A percentile compares a stretch with the other conserved stretches of the same genome.
Conservation (phyloP, 805 yeast genomes). For the Candida ortonii region DNA sequence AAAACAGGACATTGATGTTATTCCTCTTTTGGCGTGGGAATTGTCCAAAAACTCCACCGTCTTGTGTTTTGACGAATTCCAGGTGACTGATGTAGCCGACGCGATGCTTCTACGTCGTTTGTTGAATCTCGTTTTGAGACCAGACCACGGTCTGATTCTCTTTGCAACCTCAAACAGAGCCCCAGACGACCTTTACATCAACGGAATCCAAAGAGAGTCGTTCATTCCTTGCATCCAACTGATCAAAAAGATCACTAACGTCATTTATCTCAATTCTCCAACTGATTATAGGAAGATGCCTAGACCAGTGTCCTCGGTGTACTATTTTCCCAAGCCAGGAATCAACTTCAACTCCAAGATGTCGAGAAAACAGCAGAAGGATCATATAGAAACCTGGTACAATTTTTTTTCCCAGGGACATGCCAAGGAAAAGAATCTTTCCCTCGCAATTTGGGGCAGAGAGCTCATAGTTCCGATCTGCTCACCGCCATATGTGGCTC, state of each 20-base stretch:
- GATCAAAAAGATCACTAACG: conserved; percentile 69
- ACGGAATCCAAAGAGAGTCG: conserved; percentile 89
- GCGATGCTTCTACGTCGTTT: conserved; percentile 91
- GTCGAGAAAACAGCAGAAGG: conserved; percentile 48
- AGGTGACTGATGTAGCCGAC: conserved; percentile 97
- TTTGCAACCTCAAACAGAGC: conserved; percentile 95
- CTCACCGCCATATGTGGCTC: conserved; percentile 80
- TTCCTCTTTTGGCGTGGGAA: conserved; percentile 81
- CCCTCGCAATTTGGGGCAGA: conserved; percentile 82
- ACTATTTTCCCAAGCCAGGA: conserved; percentile 69
- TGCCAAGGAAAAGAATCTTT: conserved; percentile 34
- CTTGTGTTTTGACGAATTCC: conserved; percentile 94
- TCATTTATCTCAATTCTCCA: conserved; percentile 80
- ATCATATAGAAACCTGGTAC: conserved; percentile 78
- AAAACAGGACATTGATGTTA: conserved; percentile 67
- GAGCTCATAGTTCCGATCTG: conserved; percentile 70
- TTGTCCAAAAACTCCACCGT: conserved; percentile 74
- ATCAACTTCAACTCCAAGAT: conserved; percentile 50
- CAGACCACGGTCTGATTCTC: conserved; percentile 76
- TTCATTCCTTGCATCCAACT: conserved; percentile 89
- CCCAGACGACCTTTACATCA: conserved; percentile 88
- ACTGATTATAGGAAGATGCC: conserved; percentile 91
- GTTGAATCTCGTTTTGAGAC: conserved; percentile 60
- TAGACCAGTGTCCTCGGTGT: conserved; percentile 76
- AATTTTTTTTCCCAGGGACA: conserved; percentile 68